A percentile compares a stretch with the other conserved stretches of the same genome.
Conservation (phyloP, 176 grass and related monocot genomes). For the Phragmites australis region DNA sequence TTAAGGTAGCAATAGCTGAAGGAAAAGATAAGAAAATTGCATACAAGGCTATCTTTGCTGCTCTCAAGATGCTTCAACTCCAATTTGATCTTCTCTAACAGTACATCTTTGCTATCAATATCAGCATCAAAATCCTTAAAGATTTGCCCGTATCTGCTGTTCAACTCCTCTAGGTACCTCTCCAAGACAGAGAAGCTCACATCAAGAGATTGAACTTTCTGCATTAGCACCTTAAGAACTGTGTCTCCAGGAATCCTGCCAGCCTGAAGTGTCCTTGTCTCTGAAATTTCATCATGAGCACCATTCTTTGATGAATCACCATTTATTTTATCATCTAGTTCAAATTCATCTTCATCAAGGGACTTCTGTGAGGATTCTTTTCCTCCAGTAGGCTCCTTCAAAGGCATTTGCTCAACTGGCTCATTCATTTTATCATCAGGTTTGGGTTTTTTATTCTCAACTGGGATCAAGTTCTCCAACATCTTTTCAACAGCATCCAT, state of each 20-base stretch:
- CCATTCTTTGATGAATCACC: conserved; percentile 40
- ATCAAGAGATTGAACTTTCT: conserved; percentile 97
- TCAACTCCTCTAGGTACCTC: conserved; percentile 87
- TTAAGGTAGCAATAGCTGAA: conserved; percentile 24
- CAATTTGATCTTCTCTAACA: conserved; percentile 65
- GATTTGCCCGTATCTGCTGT: conserved; percentile 90
- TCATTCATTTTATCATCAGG: conserved; percentile 55
- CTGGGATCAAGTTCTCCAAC: conserved; percentile 90
- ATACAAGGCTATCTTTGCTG: conserved; percentile 62
- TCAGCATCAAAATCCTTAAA: conserved; percentile 96
- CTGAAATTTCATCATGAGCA: conserved; percentile 51
- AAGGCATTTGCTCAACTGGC: conserved; percentile 42
- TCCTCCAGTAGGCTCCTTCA: conserved; percentile 45
- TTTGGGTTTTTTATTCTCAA: conserved; percentile 69
- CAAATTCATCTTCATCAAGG: conserved; percentile 57
- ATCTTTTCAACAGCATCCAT: conserved; percentile 98
- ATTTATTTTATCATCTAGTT: conserved; percentile 56
- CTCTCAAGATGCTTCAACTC: conserved; percentile 74
- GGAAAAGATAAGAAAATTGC: conserved; percentile 30
- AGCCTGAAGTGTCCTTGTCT: conserved; percentile 63
- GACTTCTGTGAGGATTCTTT: conserved; percentile 49
- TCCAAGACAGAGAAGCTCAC: conserved; percentile 93
- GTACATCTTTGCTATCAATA: conserved; percentile 63
- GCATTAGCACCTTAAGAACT: conserved; percentile 92
- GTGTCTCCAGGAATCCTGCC: conserved; percentile 93